These are phyloP conservation scores for Quercus gilva DNA, from an alignment of 306 rosid genomes.

Conservation along the genomic window DNA sequence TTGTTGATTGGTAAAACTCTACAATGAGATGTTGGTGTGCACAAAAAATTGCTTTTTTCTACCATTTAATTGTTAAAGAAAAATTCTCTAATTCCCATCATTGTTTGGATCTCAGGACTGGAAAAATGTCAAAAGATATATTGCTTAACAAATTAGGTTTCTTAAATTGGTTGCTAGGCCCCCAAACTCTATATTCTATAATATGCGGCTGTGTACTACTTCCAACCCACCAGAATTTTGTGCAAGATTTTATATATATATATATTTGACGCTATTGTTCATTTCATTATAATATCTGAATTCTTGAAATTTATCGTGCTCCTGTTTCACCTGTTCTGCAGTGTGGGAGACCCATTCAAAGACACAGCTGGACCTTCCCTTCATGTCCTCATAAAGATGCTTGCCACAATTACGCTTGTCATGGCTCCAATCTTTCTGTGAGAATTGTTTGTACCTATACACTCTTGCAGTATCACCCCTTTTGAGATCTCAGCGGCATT, in stretches of 20 bases:
- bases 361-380: constrained; percentile 99
- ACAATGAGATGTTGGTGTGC: too few relatives aligned
- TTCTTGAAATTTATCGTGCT: background rate
- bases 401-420: constrained; percentile 88
- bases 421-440: constrained; percentile 99
- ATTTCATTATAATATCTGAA: background rate
- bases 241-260: background rate
- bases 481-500: constrained; percentile 32
- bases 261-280: background rate
- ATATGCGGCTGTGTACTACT: too few relatives aligned
- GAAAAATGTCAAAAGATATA: background rate
- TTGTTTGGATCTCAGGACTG: background rate
- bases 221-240: background rate
- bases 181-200: background rate
- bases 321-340: constrained; percentile 32
- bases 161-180: background rate
- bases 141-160: background rate
- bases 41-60: too few relatives aligned
- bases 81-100: background rate
- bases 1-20: too few relatives aligned
- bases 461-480: background rate
- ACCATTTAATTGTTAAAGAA: background rate
- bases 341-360: constrained; percentile 98
- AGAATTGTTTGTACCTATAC: constrained; percentile 37
- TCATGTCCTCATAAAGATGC: constrained; percentile 97